These are phyloP conservation scores for Globisporangium cylindrosporum DNA, from an alignment of 352 stramenopile species.

Conservation along the genomic window DNA sequence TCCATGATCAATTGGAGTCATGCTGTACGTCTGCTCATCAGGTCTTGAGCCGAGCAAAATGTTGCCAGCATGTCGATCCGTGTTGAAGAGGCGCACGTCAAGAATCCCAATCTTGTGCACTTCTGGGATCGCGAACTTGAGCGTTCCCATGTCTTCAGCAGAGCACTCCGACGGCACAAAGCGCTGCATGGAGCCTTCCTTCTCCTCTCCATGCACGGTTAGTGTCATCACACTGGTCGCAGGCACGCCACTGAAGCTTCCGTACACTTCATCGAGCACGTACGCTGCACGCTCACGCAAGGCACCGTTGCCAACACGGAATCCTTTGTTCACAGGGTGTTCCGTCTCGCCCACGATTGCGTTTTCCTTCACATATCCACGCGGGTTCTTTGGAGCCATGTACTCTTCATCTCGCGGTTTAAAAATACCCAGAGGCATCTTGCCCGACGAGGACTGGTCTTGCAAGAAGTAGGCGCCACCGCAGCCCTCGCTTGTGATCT, in stretches of 20 bases:
- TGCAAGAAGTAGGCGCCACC: constrained; percentile 70
- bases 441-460: constrained; percentile 13
- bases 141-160: constrained; percentile 84
- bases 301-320: constrained; percentile 83
- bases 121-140: constrained; percentile 82
- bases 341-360: constrained; percentile 75
- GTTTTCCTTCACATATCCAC: constrained; percentile 89
- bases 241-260: constrained; percentile 81
- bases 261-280: constrained; percentile 75
- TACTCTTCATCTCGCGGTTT: constrained; percentile 99
- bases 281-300: constrained; percentile 82
- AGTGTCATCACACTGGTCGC: constrained; percentile 77
- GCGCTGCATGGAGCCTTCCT: constrained; percentile 84
- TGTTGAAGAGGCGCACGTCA: constrained; percentile 88
- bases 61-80: constrained; percentile 85
- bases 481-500: constrained; percentile 77
- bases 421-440: constrained; percentile 84
- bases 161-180: constrained; percentile 83
- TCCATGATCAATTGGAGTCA: constrained; percentile 89
- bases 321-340: constrained; percentile 83
- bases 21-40: constrained; percentile 69
- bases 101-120: constrained; percentile 90
- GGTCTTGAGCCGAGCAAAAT: constrained; percentile 60
- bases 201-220: constrained; percentile 54
- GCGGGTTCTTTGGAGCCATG: constrained; percentile 98